Evolutionary conservation across 2,329 filamentous ascomycete genomes (phyloP).

Genomic region (Rosellinia necatrix): DNA sequence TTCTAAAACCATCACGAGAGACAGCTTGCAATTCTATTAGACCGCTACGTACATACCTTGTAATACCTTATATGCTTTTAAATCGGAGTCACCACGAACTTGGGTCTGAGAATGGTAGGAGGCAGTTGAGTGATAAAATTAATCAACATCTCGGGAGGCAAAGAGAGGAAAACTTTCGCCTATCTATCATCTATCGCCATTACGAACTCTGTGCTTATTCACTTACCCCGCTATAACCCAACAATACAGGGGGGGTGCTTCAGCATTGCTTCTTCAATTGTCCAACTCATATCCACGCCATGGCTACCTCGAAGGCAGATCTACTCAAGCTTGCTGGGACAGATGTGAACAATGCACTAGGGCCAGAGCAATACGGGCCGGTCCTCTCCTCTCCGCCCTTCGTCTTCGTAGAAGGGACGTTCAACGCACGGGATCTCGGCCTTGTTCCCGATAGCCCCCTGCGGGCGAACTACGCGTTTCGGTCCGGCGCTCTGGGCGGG

Average conservation of each 20-base stretch:
- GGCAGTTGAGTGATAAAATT: neutral
- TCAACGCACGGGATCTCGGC: constrained; percentile 59
- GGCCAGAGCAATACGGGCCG: constrained; percentile 42
- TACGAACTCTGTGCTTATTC: neutral
- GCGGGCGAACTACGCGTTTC: constrained; percentile 49
- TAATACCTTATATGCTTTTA: too few species aligned
- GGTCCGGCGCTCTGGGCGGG: constrained; percentile 50
- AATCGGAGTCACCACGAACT: too few species aligned
- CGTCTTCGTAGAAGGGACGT: constrained; percentile 50
- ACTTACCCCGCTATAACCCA: constrained; percentile 14
- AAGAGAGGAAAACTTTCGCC: neutral
- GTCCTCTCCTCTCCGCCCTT: constrained; percentile 52
- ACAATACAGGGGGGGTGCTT: neutral
- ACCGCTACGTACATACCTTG: too few species aligned
- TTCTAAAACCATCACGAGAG: constrained; percentile 17
- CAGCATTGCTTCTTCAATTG: neutral
- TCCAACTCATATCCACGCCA: constrained; percentile 20
- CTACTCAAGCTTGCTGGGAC: constrained; percentile 48
- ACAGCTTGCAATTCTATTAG: too few species aligned
- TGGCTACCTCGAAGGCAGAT: constrained; percentile 35
- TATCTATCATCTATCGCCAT: neutral
- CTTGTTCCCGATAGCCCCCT: constrained; percentile 49
- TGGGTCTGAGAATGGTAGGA: too few species aligned
- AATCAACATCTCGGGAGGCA: neutral
- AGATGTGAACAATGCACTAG: constrained; percentile 47